Base-by-base conservation (phyloP, 78 protist species). In the Acrasis kona region DNA sequence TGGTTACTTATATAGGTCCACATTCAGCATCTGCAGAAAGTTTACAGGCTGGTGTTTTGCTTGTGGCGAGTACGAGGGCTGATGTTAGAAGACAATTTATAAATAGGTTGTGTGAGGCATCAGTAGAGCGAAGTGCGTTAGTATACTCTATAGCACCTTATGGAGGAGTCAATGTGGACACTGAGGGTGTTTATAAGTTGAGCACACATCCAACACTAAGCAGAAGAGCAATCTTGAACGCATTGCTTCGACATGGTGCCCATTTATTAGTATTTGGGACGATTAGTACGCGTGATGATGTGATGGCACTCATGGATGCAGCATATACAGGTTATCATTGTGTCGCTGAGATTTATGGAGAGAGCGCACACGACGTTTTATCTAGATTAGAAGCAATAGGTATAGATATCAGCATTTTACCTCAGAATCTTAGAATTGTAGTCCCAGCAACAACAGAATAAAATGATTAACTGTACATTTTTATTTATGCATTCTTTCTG, bases 341-440 rank as follows among this genome's bases (percentile, higher is more conserved):
- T 67, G 71, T 67, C 66, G 71, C 71, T 67, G 71, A 67, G 19
- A 19, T 67, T 19, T 67, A 30, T 67, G 71, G 71, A 30, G 71
- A 67, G 28, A 30, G n/a, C 71, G 65, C 71, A 19, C 19, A 67
- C 19, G 71, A 67, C 19, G 71, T 67, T 19, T 19, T 67, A 29
- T 19, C 71, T 19, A 67, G 71, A 19, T 19, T 67, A 29, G 71
- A 67, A 29, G 19, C 71, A 29, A 19, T 67, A 19, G 71, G 71
- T 19, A 29, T 67, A 12, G 71, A 67, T 19, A 19, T 28, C n/a
- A 31, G 66, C 19, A 67, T 67, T 19, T 19, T 67, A 12, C 71
- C 71, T 19, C 19, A 67, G 28, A 67, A 19, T 67, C 28, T 67
- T 19, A 19, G 71, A 19, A 19, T 67, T 28, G 19, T 67, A 30